Evolutionary conservation across 2,329 filamentous ascomycete species (phyloP).

Genomic region (Tricladium varicosporioides): DNA sequence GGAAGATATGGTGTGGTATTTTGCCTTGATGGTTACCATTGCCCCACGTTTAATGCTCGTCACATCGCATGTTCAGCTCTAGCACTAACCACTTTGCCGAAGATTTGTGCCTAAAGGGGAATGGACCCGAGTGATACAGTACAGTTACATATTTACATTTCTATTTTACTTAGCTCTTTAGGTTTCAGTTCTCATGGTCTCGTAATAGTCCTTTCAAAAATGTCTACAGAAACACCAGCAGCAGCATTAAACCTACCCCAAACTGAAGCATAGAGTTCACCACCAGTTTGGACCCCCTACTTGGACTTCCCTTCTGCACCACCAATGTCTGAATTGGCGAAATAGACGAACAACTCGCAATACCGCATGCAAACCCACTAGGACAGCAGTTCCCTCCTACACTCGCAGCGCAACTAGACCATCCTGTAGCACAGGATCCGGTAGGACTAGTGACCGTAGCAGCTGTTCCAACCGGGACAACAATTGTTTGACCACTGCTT

Average conservation of each 20-base stretch:
- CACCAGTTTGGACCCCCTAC: slow-evolving; percentile 2
- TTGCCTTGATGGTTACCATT: not conserved
- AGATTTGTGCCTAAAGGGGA: not conserved
- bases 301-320: slow-evolving; percentile 26
- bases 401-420: slow-evolving; percentile 69
- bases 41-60: not conserved
- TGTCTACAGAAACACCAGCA: slow-evolving; percentile 7
- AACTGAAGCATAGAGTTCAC: not conserved
- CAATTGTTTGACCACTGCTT: slow-evolving; percentile 67
- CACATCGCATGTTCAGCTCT: not conserved
- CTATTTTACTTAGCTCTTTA: not conserved
- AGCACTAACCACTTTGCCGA: not conserved
- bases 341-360: slow-evolving; percentile 64
- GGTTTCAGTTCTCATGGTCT: not conserved
- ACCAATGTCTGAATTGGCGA: slow-evolving; percentile 50
- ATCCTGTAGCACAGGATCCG: slow-evolving; percentile 69
- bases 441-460: slow-evolving; percentile 39
- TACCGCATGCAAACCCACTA: slow-evolving; percentile 69
- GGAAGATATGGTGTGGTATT: not conserved
- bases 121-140: not conserved
- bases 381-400: slow-evolving; percentile 82
- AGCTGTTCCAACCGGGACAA: slow-evolving; percentile 55
- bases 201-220: not conserved
- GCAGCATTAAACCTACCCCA: not conserved
- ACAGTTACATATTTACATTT: too few relatives aligned